These are phyloP conservation scores for Phalaenopsis hybrid DNA, from an alignment of 116 monocot genomes.

Conservation along the genomic window DNA sequence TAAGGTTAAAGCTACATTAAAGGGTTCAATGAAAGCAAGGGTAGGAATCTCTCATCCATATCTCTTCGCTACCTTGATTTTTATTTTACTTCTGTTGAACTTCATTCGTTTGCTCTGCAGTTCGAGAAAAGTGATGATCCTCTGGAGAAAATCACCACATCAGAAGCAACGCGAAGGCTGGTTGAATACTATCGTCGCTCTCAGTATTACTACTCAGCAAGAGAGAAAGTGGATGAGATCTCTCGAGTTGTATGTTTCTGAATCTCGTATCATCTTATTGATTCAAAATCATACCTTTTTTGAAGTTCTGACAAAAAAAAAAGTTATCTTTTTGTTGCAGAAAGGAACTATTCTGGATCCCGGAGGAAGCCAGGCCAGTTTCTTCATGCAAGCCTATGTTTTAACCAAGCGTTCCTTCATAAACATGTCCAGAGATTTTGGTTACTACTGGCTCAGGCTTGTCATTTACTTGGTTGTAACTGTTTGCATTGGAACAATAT, in stretches of 20 bases:
- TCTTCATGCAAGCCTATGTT: slow-evolving; percentile 58
- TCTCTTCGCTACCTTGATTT: not conserved
- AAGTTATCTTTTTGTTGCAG: slow-evolving; percentile 25
- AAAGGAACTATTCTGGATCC: slow-evolving; percentile 74
- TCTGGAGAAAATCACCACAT: slow-evolving; percentile 73
- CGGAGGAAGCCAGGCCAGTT: slow-evolving; percentile 78
- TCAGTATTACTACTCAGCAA: slow-evolving; percentile 33
- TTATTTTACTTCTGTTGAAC: too few species aligned
- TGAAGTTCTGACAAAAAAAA: not conserved
- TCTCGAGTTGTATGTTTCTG: slow-evolving; percentile 46
- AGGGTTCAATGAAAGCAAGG: slow-evolving; percentile 83
- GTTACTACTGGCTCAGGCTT: slow-evolving; percentile 92
- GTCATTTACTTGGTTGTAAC: slow-evolving; percentile 72
- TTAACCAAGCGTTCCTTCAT: slow-evolving; percentile 72
- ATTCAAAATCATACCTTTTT: not conserved
- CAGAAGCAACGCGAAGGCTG: slow-evolving; percentile 67
- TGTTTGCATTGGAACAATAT: slow-evolving; percentile 83
- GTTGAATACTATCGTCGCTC: slow-evolving; percentile 53
- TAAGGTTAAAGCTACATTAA: slow-evolving; percentile 96
- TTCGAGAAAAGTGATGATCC: slow-evolving; percentile 80
- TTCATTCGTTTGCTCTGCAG: slow-evolving; percentile 20
- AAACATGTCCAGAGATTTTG: slow-evolving; percentile 91
- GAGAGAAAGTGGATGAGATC: slow-evolving; percentile 67
- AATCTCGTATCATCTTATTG: not conserved
- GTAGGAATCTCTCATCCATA: slow-evolving; percentile 20